phyloP scores from a whole-genome alignment of 257 asterid species.

The Mitragyna speciosa region DNA sequence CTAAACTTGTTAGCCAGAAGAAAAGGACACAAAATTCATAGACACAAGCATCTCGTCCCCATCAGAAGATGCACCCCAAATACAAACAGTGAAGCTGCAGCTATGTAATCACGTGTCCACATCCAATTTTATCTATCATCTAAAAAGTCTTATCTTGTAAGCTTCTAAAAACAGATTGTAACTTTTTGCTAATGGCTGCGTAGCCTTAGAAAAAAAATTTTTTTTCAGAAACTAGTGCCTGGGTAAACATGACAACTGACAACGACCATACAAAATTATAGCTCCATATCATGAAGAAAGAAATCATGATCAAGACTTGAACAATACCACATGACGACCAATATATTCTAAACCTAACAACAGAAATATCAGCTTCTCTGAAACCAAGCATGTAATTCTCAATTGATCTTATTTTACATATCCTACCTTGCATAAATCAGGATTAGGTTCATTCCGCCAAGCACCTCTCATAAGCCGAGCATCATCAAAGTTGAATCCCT shows the following conservation, averaged over 20 bases:
- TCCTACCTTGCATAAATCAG: slow-evolving; percentile 89
- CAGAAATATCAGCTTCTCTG: background rate
- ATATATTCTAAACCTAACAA: background rate
- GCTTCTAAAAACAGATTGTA: background rate
- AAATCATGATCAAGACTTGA: background rate
- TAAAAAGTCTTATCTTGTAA: too few species aligned
- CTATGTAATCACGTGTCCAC: background rate
- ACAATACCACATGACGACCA: background rate
- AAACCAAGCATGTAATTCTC: background rate
- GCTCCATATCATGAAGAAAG: background rate
- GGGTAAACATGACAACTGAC: background rate
- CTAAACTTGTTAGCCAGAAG: background rate
- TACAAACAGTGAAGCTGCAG: background rate
- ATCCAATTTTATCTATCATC: background rate
- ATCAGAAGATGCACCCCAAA: background rate
- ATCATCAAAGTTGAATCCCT: slow-evolving; percentile 96
- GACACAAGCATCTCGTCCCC: background rate
- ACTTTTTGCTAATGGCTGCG: background rate
- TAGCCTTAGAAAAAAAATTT: background rate
- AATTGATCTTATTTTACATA: background rate
- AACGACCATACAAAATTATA: background rate
- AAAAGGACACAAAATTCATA: background rate
- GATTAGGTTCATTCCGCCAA: slow-evolving; percentile 94
- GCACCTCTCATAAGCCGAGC: slow-evolving; percentile 91
- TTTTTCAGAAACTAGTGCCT: background rate